phyloP scores from a whole-genome alignment of 495 filamentous ascomycete genomes.

The Paragyromitra xinjiangensis region DNA sequence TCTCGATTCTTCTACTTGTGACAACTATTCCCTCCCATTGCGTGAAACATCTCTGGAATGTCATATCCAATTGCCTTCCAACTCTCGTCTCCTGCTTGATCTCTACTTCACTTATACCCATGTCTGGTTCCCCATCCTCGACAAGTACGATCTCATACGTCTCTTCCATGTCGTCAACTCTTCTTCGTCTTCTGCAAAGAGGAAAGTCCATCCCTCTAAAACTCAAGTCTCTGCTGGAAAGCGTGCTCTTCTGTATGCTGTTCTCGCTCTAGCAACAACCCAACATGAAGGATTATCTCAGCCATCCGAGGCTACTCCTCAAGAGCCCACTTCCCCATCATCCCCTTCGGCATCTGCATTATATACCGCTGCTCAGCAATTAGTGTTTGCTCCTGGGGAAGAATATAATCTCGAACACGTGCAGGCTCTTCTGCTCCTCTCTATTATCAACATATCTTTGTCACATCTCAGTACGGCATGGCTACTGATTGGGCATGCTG shows the following conservation, averaged over 20 bases:
- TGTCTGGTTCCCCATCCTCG: slow-evolving; percentile 75
- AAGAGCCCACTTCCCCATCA: not conserved
- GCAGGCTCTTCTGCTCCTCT: slow-evolving; percentile 70
- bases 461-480: slow-evolving; percentile 67
- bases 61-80: slow-evolving; percentile 65
- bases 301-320: not conserved
- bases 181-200: slow-evolving; percentile 63
- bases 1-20: slow-evolving; percentile 3
- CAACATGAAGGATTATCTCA: slow-evolving; percentile 52
- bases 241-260: slow-evolving; percentile 43
- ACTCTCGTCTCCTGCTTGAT: slow-evolving; percentile 73
- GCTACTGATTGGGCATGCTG: slow-evolving; percentile 70
- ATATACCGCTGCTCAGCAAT: slow-evolving; percentile 66
- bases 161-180: slow-evolving; percentile 43
- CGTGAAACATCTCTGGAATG: slow-evolving; percentile 3
- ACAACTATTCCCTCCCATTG: slow-evolving; percentile 3
- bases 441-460: slow-evolving; percentile 68
- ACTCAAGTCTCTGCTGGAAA: slow-evolving; percentile 17
- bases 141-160: slow-evolving; percentile 72
- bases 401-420: slow-evolving; percentile 66
- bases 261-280: slow-evolving; percentile 31
- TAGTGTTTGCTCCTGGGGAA: slow-evolving; percentile 68
- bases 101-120: slow-evolving; percentile 77
- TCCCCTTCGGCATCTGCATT: slow-evolving; percentile 54
- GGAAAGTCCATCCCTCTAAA: slow-evolving; percentile 47